Conservation (phyloP, 2,329 filamentous ascomycete genomes). For the Paraphoma sp. region DNA sequence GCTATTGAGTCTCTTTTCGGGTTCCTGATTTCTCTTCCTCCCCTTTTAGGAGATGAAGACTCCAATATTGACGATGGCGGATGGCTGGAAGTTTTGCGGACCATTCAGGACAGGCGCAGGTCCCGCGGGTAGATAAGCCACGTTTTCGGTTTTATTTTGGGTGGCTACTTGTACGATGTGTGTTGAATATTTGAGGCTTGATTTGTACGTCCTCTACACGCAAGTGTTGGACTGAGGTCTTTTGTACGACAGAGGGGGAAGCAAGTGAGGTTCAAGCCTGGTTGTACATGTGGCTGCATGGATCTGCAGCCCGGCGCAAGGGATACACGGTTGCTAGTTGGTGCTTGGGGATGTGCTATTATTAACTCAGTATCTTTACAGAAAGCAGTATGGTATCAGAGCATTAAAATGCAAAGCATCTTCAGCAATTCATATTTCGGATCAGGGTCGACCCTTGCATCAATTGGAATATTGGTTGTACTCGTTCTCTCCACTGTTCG, state of each 20-base stretch:
- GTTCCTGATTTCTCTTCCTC: conserved; percentile 35
- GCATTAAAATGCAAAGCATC: neutral
- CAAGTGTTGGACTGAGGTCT: neutral
- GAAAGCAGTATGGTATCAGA: neutral
- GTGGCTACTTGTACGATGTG: conserved; percentile 24
- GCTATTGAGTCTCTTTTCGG: conserved; percentile 33
- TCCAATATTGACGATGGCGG: conserved; percentile 36
- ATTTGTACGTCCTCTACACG: neutral
- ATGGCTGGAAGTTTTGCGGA: conserved; percentile 38
- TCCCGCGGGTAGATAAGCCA: conserved; percentile 16
- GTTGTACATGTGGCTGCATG: conserved; percentile 14
- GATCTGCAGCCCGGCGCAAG: conserved; percentile 9
- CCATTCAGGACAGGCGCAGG: conserved; percentile 30
- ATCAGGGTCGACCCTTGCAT: no score
- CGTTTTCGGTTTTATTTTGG: conserved; percentile 8
- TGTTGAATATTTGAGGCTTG: conserved; percentile 8
- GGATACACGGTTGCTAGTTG: conserved; percentile 6
- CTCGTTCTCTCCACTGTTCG: no score
- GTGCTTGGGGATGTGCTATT: conserved; percentile 6
- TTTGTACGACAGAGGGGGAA: conserved; percentile 3
- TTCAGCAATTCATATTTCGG: neutral
- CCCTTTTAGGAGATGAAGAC: conserved; percentile 29
- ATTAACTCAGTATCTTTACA: neutral
- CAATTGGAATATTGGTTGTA: no score
- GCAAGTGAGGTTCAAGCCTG: conserved; percentile 1